Conservation (phyloP, 352 stramenopile species). For the Globisporangium echinulatum region DNA sequence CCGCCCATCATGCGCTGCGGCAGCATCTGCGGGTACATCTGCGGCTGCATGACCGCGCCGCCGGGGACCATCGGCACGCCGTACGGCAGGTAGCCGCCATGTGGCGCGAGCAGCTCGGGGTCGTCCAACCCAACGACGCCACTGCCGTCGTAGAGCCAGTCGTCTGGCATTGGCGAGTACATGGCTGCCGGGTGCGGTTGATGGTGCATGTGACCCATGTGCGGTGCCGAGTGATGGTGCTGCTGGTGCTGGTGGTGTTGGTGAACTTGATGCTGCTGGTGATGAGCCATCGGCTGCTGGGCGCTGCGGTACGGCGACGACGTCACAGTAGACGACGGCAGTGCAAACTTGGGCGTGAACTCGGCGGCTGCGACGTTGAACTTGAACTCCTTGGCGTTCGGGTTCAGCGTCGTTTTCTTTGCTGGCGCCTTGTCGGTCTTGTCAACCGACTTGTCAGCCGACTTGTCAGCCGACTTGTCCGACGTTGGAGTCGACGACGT, state of each 20-base stretch:
- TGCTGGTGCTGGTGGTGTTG: constrained; percentile 5
- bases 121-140: constrained; percentile 32
- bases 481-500: constrained; percentile 2
- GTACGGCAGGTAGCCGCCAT: constrained; percentile 63
- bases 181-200: constrained; percentile 32
- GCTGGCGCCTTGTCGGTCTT: constrained; percentile 12
- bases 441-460: constrained; percentile 3
- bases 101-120: constrained; percentile 33
- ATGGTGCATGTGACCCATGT: constrained; percentile 20
- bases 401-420: constrained; percentile 73
- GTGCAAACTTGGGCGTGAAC: constrained; percentile 67
- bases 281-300: constrained; percentile 4
- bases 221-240: constrained; percentile 7
- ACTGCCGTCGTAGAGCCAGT: constrained; percentile 68
- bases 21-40: constrained; percentile 38
- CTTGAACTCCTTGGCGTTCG: constrained; percentile 86
- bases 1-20: constrained; percentile 50
- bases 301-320: constrained; percentile 45
- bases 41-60: constrained; percentile 50
- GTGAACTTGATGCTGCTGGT: constrained; percentile 18
- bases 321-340: constrained; percentile 12
- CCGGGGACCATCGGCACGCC: constrained; percentile 51
- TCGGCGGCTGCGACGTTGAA: constrained; percentile 48
- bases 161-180: constrained; percentile 49
- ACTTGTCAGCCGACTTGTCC: constrained; percentile 1